A percentile compares a stretch with the other conserved stretches of the same genome.
Evolutionary conservation across 2,329 filamentous ascomycete species (phyloP).

Genomic region (Phoma sp.): DNA sequence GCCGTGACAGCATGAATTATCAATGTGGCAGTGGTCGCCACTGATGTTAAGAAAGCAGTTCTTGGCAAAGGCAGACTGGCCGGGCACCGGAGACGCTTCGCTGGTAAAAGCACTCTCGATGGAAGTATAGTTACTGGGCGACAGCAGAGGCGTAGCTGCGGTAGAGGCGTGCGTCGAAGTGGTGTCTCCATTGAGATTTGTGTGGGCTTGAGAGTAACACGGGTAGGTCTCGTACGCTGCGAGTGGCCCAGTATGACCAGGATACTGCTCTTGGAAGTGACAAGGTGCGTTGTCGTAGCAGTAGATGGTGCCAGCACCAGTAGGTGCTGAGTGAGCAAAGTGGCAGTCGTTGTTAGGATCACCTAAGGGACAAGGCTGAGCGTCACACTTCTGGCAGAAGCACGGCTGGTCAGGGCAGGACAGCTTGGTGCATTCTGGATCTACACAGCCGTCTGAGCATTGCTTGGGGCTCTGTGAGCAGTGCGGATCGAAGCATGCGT

Average conservation of each 20-base stretch:
- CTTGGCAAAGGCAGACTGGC: conserved; percentile 21
- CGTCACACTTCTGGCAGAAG: conserved; percentile 44
- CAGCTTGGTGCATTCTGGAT: conserved; percentile 43
- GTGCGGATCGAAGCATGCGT: conserved; percentile 47
- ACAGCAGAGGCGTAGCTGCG: conserved; percentile 36
- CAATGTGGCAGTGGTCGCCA: conserved; percentile 44
- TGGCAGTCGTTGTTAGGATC: conserved; percentile 42
- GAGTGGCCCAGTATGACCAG: conserved; percentile 29
- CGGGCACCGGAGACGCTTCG: conserved; percentile 34
- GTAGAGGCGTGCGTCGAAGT: conserved; percentile 33
- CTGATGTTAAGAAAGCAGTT: conserved; percentile 40
- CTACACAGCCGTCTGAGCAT: conserved; percentile 41
- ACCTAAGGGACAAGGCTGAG: conserved; percentile 39
- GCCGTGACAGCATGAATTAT: conserved; percentile 46
- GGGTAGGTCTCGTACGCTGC: conserved; percentile 38
- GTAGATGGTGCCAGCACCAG: conserved; percentile 39
- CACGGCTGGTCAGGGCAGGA: conserved; percentile 40
- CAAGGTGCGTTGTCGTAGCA: conserved; percentile 44
- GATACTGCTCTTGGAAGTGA: conserved; percentile 41
- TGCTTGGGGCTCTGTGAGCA: conserved; percentile 36
- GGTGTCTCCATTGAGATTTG: conserved; percentile 21
- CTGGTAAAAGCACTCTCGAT: conserved; percentile 37
- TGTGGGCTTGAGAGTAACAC: conserved; percentile 39
- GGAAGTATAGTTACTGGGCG: conserved; percentile 42
- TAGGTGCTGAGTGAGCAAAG: conserved; percentile 39